Conservation (phyloP, 257 asterid genomes). For the Solanum medicagineum region DNA sequence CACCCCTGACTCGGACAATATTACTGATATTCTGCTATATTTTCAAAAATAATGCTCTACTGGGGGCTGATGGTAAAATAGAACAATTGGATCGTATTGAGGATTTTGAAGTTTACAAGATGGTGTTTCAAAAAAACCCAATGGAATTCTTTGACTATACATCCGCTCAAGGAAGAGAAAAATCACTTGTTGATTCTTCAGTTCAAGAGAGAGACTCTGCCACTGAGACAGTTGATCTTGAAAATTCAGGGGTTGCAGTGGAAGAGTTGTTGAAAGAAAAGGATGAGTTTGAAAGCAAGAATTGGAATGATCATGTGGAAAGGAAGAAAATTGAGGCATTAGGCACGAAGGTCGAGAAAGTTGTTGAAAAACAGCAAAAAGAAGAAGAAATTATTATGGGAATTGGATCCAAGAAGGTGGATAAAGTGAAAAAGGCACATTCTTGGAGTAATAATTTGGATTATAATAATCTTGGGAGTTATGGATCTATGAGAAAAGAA, state of each 20-base stretch:
- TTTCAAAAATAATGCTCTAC: constrained; percentile 1
- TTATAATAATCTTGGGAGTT: constrained; percentile 10
- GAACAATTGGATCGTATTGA: constrained; percentile 12
- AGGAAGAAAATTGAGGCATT: constrained; percentile 9
- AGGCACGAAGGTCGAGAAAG: constrained; percentile 11
- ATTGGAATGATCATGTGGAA: neutral
- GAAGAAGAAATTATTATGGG: neutral
- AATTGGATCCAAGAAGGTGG: constrained; percentile 35
- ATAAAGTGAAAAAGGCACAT: constrained; percentile 1
- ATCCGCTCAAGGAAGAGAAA: neutral
- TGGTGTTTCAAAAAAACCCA: constrained; percentile 24
- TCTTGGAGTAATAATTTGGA: constrained; percentile 10
- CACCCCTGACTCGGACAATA: neutral
- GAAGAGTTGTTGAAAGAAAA: constrained; percentile 10
- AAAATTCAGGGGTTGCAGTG: constrained; percentile 3
- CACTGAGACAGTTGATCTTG: neutral
- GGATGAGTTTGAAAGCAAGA: neutral
- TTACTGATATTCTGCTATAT: neutral
- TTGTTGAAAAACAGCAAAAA: neutral
- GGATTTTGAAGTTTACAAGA: constrained; percentile 34
- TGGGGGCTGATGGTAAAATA: neutral
- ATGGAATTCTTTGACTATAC: constrained; percentile 7
- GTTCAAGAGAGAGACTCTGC: neutral
- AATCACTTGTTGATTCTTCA: neutral
- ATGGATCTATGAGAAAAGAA: constrained; percentile 68